phyloP scores from a whole-genome alignment of 768 basidiomycete genomes.

The Pisolithus orientalis region DNA sequence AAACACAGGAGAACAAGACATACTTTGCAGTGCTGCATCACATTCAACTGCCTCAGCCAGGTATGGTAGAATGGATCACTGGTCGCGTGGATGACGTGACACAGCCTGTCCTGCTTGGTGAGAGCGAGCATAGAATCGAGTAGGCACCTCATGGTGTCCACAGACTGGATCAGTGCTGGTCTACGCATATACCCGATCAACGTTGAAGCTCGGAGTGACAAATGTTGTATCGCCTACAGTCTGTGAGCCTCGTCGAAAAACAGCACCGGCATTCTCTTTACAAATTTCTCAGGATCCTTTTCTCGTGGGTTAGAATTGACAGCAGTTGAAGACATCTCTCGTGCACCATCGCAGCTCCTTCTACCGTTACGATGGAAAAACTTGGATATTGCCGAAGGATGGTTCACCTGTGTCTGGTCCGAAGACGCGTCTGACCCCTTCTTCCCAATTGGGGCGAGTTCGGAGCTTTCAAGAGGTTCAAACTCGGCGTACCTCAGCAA shows the following conservation, averaged over 20 bases:
- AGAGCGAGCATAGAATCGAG: conserved; percentile 83
- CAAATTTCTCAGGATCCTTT: conserved; percentile 29
- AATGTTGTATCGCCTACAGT: conserved; percentile 38
- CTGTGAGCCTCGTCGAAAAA: conserved; percentile 87
- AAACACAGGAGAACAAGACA: background rate
- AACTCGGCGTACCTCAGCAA: conserved; percentile 73
- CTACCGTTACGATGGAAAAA: conserved; percentile 20
- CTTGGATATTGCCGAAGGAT: conserved; percentile 22
- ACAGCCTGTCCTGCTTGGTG: conserved; percentile 82
- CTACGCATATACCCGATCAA: conserved; percentile 27
- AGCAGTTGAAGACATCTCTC: conserved; percentile 24
- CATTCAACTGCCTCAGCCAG: conserved; percentile 72
- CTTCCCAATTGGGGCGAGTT: conserved; percentile 17
- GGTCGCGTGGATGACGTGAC: conserved; percentile 77
- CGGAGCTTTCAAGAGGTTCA: conserved; percentile 33
- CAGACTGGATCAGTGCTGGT: conserved; percentile 68
- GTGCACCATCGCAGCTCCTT: conserved; percentile 24
- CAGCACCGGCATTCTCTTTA: conserved; percentile 72
- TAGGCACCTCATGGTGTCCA: conserved; percentile 77
- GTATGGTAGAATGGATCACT: conserved; percentile 84
- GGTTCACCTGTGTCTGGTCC: conserved; percentile 38
- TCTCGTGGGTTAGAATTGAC: conserved; percentile 14
- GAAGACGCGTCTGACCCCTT: conserved; percentile 31
- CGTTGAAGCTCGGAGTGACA: background rate
- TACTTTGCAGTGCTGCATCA: conserved; percentile 81